A percentile compares a stretch with the other conserved stretches of the same genome.
phyloP scores from a whole-genome alignment of 306 rosid genomes.

The Hippophae tibetana region DNA sequence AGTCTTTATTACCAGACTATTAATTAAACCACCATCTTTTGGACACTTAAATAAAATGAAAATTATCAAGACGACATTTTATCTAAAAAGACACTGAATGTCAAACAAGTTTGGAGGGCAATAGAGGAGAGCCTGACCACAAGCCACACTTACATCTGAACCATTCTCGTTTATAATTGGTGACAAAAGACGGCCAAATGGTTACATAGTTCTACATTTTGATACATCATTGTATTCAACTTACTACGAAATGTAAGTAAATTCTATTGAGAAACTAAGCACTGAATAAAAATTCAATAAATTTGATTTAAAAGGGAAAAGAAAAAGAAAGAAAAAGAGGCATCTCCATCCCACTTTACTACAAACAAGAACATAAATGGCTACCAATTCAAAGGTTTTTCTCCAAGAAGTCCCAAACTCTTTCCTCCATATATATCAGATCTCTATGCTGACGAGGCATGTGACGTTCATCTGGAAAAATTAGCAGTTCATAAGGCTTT shows the following conservation, averaged over 20 bases:
- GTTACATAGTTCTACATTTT: neutral
- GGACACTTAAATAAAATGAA: too few species aligned
- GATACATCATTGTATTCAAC: neutral
- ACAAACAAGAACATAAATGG: conserved; percentile 12
- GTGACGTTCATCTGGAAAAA: conserved; percentile 92
- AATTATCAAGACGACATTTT: too few species aligned
- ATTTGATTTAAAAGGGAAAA: neutral
- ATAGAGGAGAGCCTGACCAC: neutral
- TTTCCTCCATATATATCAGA: conserved; percentile 83
- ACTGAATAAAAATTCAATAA: conserved; percentile 1
- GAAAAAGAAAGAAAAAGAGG: neutral
- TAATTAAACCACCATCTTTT: too few species aligned
- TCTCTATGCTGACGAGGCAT: conserved; percentile 75
- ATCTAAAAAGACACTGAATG: too few species aligned
- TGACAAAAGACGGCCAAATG: neutral
- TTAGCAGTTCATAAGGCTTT: conserved; percentile 65
- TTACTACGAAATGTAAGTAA: conserved; percentile 3
- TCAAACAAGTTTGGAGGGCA: too few species aligned
- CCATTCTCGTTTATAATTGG: neutral
- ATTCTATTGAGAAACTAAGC: neutral
- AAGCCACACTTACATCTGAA: neutral
- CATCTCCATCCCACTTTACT: neutral
- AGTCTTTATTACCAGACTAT: too few species aligned
- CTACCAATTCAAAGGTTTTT: conserved; percentile 44
- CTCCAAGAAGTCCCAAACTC: conserved; percentile 87